These are phyloP conservation scores for Trichoderma sp. DNA, from an alignment of 2,329 filamentous ascomycete species.

Conservation along the genomic window DNA sequence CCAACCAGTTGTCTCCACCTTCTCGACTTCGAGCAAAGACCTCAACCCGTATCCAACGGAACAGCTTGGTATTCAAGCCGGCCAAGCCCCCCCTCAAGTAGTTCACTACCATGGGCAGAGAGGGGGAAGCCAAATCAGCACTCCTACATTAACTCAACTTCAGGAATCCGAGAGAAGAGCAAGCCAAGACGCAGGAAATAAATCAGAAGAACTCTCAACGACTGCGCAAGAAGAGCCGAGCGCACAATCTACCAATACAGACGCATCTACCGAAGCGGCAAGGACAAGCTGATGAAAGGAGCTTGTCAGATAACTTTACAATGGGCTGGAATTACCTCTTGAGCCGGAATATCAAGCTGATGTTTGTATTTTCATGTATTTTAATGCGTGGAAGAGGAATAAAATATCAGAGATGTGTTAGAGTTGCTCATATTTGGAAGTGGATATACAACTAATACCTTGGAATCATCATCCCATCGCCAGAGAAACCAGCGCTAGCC, in stretches of 20 bases:
- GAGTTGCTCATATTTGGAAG: background rate
- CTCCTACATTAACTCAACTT: constrained; percentile 58
- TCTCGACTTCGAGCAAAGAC: constrained; percentile 71
- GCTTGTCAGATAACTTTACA: background rate
- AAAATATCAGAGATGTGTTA: background rate
- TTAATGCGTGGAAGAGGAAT: constrained; percentile 4
- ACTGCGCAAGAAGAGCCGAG: constrained; percentile 42
- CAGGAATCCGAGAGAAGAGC: constrained; percentile 52
- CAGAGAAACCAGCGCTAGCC: constrained; percentile 25
- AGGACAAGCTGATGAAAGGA: constrained; percentile 35
- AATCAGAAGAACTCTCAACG: constrained; percentile 41
- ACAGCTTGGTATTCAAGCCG: constrained; percentile 61
- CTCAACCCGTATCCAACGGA: constrained; percentile 68
- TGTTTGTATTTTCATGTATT: constrained; percentile 18
- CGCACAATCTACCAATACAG: constrained; percentile 28
- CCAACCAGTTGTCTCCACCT: constrained; percentile 67
- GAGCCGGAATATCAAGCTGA: background rate
- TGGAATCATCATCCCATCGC: background rate
- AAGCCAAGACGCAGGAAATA: constrained; percentile 50
- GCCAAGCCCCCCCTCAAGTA: constrained; percentile 65
- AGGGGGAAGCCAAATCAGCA: constrained; percentile 67
- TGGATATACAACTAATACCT: background rate
- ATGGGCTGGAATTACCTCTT: background rate
- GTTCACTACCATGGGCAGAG: constrained; percentile 68
- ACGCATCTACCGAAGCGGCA: constrained; percentile 26